Conservation (phyloP, 805 yeast genomes). For the Jamesozyma lodderae region DNA sequence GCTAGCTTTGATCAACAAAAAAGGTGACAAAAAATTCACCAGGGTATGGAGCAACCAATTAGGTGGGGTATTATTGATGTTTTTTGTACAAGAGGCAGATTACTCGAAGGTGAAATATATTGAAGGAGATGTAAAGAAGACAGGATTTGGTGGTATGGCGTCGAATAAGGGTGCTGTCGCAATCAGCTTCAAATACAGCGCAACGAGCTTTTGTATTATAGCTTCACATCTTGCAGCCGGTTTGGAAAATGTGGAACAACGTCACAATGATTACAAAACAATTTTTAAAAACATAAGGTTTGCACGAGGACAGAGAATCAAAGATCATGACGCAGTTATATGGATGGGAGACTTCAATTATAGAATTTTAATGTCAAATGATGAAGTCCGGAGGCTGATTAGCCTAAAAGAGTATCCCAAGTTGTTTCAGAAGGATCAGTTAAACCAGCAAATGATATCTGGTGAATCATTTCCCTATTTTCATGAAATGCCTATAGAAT, state of each 20-base stretch:
- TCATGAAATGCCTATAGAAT: slow-evolving; percentile 68
- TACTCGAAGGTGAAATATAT: slow-evolving; percentile 47
- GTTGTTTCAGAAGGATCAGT: slow-evolving; percentile 67
- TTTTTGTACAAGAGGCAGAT: slow-evolving; percentile 53
- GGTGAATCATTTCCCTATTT: slow-evolving; percentile 77
- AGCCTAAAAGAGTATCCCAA: slow-evolving; percentile 38
- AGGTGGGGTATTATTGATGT: slow-evolving; percentile 71
- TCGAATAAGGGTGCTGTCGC: slow-evolving; percentile 76
- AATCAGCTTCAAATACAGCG: slow-evolving; percentile 54
- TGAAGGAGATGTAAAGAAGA: slow-evolving; percentile 70
- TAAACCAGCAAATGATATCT: slow-evolving; percentile 61
- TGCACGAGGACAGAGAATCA: slow-evolving; percentile 45
- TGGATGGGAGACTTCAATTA: slow-evolving; percentile 95
- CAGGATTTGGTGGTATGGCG: slow-evolving; percentile 90
- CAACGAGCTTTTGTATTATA: slow-evolving; percentile 67
- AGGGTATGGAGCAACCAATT: slow-evolving; percentile 69
- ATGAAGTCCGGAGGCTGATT: slow-evolving; percentile 53
- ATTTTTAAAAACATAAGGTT: slow-evolving; percentile 62
- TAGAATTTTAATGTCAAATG: slow-evolving; percentile 64
- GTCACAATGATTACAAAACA: slow-evolving; percentile 80
- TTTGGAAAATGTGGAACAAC: slow-evolving; percentile 62
- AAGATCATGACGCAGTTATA: slow-evolving; percentile 73
- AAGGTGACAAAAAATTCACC: slow-evolving; percentile 36
- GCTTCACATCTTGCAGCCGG: slow-evolving; percentile 95
- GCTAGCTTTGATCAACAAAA: slow-evolving; percentile 36